phyloP scores from a whole-genome alignment of 164 flowering plant genomes.

The Pachysandra terminalis region DNA sequence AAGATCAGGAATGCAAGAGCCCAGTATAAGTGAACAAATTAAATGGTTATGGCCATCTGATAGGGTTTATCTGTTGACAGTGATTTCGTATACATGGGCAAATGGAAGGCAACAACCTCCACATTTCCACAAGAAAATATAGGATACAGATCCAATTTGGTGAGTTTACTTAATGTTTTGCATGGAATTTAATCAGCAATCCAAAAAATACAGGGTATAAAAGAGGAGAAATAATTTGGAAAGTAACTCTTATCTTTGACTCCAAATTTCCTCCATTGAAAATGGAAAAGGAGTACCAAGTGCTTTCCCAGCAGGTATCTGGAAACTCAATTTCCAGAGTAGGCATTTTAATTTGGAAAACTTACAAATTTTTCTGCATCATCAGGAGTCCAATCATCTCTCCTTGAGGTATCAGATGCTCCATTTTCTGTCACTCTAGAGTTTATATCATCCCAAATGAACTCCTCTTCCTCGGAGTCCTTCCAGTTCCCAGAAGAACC shows the following conservation, averaged over 20 bases:
- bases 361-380: constrained; percentile 51
- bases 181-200: background rate
- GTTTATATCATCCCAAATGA: constrained; percentile 73
- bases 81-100: background rate
- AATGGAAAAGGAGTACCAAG: constrained; percentile 3
- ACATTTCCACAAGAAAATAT: background rate
- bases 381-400: constrained; percentile 45
- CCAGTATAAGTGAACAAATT: background rate
- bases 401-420: constrained; percentile 33
- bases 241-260: constrained; percentile 7
- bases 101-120: background rate
- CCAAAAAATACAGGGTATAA: background rate
- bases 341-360: constrained; percentile 9
- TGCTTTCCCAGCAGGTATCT: no score
- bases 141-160: no score
- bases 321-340: no score
- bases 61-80: background rate
- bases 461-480: constrained; percentile 94
- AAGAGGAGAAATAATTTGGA: constrained; percentile 1
- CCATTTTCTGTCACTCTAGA: constrained; percentile 45
- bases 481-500: constrained; percentile 65
- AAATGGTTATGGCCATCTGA: background rate
- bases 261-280: background rate
- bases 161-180: no score
- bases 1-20: background rate